Conservation (phyloP, 768 basidiomycete species). For the Suillus occidentalis region DNA sequence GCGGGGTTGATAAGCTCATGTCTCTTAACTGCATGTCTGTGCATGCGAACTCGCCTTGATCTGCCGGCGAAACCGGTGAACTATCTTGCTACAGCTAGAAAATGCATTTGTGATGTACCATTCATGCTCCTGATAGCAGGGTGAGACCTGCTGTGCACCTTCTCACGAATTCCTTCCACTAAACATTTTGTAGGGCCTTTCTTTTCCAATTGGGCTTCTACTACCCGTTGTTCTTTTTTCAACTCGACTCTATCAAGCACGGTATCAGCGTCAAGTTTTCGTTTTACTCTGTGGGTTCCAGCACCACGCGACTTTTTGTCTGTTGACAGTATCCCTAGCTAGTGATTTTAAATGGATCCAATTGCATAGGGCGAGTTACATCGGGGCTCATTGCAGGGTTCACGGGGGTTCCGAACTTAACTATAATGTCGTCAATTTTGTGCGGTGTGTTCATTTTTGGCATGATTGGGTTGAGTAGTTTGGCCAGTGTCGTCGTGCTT, state of each 20-base stretch:
- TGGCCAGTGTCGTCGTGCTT: conserved; percentile 41
- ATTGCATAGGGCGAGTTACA: conserved; percentile 46
- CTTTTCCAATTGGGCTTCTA: conserved; percentile 22
- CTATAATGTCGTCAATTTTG: conserved; percentile 34
- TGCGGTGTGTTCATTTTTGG: conserved; percentile 44
- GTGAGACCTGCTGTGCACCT: conserved; percentile 8
- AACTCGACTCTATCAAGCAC: conserved; percentile 51
- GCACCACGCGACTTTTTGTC: neutral
- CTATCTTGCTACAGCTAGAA: conserved; percentile 18
- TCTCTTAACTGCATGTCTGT: neutral
- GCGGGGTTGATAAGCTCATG: neutral
- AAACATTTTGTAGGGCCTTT: conserved; percentile 17
- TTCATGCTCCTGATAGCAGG: conserved; percentile 23
- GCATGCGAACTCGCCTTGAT: neutral
- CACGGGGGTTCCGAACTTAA: conserved; percentile 45
- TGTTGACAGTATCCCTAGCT: conserved; percentile 32
- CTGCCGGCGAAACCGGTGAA: neutral
- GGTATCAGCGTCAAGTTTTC: conserved; percentile 45
- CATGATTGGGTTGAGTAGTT: conserved; percentile 41
- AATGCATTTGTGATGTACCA: conserved; percentile 24
- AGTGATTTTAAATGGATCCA: conserved; percentile 53
- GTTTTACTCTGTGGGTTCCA: conserved; percentile 48
- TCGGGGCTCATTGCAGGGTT: conserved; percentile 39
- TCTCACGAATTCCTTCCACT: neutral
- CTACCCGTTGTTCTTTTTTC: conserved; percentile 59